phyloP scores from a whole-genome alignment of 2,329 filamentous ascomycete genomes.

The Rhynchosporium graminicola region DNA sequence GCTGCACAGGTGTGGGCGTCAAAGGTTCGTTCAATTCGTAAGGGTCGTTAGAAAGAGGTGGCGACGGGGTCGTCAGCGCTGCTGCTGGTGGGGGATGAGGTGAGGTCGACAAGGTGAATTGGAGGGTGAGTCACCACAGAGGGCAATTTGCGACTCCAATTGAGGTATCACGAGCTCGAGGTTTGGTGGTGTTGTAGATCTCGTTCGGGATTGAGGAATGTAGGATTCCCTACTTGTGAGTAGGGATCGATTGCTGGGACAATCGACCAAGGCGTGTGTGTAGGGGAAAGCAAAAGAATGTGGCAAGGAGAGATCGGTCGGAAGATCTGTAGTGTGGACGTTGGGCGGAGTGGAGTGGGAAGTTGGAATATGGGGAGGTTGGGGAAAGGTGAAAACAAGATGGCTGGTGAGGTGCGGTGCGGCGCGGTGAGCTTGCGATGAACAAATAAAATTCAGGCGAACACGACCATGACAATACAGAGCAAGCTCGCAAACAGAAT shows the following conservation, averaged over 20 bases:
- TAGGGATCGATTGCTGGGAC: constrained; percentile 7
- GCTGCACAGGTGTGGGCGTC: constrained; percentile 36
- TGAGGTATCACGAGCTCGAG: constrained; percentile 19
- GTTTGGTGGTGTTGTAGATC: constrained; percentile 8
- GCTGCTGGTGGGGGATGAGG: constrained; percentile 29
- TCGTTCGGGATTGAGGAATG: constrained; percentile 11
- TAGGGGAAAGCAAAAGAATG: constrained; percentile 13
- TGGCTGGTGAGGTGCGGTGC: constrained; percentile 22
- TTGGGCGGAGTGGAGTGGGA: constrained; percentile 13
- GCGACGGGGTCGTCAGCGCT: constrained; percentile 39
- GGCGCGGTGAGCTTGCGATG: background rate
- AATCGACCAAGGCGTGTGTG: constrained; percentile 11
- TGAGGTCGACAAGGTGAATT: constrained; percentile 38
- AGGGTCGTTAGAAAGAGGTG: constrained; percentile 39
- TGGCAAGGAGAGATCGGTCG: constrained; percentile 14
- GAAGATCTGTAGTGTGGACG: constrained; percentile 8
- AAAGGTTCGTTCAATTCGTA: constrained; percentile 41
- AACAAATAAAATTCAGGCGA: constrained; percentile 9
- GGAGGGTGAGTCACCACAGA: constrained; percentile 22
- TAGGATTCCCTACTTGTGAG: constrained; percentile 17
- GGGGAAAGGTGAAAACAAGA: constrained; percentile 24
- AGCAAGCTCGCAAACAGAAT: background rate
- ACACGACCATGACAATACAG: background rate
- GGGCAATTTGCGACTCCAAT: constrained; percentile 22
- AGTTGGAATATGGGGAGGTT: constrained; percentile 21